A percentile compares a stretch with the other conserved stretches of the same genome.
phyloP scores from a whole-genome alignment of 2,329 filamentous ascomycete genomes.

The Calonectria fujianensis region DNA sequence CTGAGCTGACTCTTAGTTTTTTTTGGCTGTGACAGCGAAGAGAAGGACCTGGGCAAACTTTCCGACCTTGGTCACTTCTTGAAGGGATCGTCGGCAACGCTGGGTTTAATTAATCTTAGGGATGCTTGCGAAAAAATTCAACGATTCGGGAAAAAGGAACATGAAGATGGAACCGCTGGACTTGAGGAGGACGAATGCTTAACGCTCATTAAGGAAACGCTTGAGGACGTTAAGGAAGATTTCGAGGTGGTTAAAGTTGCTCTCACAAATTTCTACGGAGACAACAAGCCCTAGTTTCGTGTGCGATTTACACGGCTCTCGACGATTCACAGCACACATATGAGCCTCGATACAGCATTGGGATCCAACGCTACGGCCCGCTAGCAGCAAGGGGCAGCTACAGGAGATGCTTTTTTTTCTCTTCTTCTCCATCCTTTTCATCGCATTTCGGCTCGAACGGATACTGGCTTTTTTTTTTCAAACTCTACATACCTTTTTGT shows the following conservation, averaged over 20 bases:
- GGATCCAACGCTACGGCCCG: background rate
- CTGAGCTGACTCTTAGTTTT: slow-evolving; percentile 29
- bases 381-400: slow-evolving; percentile 3
- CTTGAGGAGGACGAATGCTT: slow-evolving; percentile 81
- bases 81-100: slow-evolving; percentile 96
- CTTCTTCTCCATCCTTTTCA: background rate
- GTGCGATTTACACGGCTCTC: background rate
- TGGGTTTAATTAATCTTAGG: slow-evolving; percentile 92
- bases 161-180: slow-evolving; percentile 82
- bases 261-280: slow-evolving; percentile 79
- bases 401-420: background rate
- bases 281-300: slow-evolving; percentile 40
- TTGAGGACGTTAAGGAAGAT: slow-evolving; percentile 84
- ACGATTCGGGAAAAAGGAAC: slow-evolving; percentile 89
- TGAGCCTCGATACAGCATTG: slow-evolving; percentile 1
- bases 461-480: slow-evolving; percentile 29
- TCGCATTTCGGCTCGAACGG: slow-evolving; percentile 28
- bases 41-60: slow-evolving; percentile 82
- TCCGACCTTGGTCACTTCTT: slow-evolving; percentile 95
- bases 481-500: slow-evolving; percentile 35
- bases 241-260: slow-evolving; percentile 83
- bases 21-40: slow-evolving; percentile 68
- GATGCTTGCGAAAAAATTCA: slow-evolving; percentile 98
- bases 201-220: slow-evolving; percentile 80
- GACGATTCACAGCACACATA: slow-evolving; percentile 22